These are phyloP conservation scores for Ceratobasidium sp. DNA, from an alignment of 1,284 basidiomycete genomes.

Conservation along the genomic window DNA sequence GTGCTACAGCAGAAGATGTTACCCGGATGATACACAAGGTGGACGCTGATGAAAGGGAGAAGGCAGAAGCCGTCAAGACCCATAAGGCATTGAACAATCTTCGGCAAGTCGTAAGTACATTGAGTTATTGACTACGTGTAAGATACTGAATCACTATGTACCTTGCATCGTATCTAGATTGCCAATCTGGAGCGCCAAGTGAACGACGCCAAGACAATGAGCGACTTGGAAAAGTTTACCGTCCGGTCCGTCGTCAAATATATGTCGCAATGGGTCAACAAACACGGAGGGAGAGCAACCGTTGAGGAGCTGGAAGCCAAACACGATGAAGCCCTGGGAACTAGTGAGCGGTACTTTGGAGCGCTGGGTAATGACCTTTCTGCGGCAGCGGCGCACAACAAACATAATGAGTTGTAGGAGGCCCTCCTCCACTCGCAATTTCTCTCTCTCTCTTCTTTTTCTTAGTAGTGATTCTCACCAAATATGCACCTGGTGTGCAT, in stretches of 20 bases:
- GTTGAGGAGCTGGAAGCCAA: conserved; percentile 66
- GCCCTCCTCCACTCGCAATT: not conserved
- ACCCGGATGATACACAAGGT: conserved; percentile 66
- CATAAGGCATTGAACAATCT: conserved; percentile 62
- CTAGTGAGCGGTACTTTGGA: not conserved
- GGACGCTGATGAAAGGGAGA: conserved; percentile 65
- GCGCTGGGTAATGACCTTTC: not conserved
- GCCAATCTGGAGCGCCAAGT: conserved; percentile 66
- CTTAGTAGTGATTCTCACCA: not conserved
- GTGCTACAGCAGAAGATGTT: conserved; percentile 62
- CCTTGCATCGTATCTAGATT: conserved; percentile 60
- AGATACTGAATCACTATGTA: not conserved
- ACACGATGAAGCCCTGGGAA: conserved; percentile 43
- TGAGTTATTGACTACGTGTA: not conserved
- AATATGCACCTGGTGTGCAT: not conserved
- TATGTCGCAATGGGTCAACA: conserved; percentile 65
- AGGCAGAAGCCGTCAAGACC: conserved; percentile 64
- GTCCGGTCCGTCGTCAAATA: conserved; percentile 64
- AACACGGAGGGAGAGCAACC: conserved; percentile 59
- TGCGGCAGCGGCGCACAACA: not conserved
- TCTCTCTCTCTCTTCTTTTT: not conserved
- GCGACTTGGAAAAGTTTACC: not conserved
- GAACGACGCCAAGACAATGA: conserved; percentile 61
- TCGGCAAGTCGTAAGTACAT: not conserved
- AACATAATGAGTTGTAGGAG: not conserved